Evolutionary conservation across 1,139 yeast genomes (phyloP).

Genomic region (Kurtzmaniella quercitrusa): DNA sequence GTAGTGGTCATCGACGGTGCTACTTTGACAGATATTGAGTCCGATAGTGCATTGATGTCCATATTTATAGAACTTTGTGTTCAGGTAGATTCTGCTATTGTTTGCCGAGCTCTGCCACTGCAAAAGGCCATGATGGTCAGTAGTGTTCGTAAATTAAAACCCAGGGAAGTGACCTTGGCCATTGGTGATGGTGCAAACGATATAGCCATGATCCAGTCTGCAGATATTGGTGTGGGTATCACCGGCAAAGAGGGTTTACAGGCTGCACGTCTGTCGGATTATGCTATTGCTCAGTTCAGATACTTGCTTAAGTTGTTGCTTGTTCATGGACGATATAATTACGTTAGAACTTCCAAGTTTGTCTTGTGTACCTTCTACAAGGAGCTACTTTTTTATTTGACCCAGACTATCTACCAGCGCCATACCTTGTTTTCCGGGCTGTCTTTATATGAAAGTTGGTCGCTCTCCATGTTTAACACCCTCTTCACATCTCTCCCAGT

Average conservation of each 20-base stretch:
- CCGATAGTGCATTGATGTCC: slow-evolving; percentile 65
- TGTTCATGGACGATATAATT: slow-evolving; percentile 95
- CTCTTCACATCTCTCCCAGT: slow-evolving; percentile 92
- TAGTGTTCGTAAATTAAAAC: slow-evolving; percentile 64
- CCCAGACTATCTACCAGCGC: slow-evolving; percentile 85
- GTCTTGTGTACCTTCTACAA: slow-evolving; percentile 93
- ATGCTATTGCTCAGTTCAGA: slow-evolving; percentile 91
- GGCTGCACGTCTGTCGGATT: slow-evolving; percentile 94
- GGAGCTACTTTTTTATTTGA: slow-evolving; percentile 81
- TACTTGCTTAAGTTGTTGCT: slow-evolving; percentile 74
- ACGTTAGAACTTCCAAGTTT: slow-evolving; percentile 86
- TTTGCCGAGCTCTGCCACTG: slow-evolving; percentile 96
- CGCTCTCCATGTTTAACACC: slow-evolving; percentile 94
- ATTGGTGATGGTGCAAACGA: slow-evolving; percentile 99
- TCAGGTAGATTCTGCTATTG: slow-evolving; percentile 83
- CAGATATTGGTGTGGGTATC: slow-evolving; percentile 95
- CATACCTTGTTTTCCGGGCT: slow-evolving; percentile 90
- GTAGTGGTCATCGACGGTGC: slow-evolving; percentile 93
- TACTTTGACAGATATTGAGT: slow-evolving; percentile 69
- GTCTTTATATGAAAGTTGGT: slow-evolving; percentile 92
- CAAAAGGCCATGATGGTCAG: slow-evolving; percentile 91
- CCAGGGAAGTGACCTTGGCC: slow-evolving; percentile 76
- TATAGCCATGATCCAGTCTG: slow-evolving; percentile 98
- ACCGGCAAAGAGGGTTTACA: slow-evolving; percentile 97
- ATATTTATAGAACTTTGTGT: slow-evolving; percentile 81